These are phyloP conservation scores for Hypoxylon sp. DNA, from an alignment of 2,329 filamentous ascomycete genomes.

Conservation along the genomic window DNA sequence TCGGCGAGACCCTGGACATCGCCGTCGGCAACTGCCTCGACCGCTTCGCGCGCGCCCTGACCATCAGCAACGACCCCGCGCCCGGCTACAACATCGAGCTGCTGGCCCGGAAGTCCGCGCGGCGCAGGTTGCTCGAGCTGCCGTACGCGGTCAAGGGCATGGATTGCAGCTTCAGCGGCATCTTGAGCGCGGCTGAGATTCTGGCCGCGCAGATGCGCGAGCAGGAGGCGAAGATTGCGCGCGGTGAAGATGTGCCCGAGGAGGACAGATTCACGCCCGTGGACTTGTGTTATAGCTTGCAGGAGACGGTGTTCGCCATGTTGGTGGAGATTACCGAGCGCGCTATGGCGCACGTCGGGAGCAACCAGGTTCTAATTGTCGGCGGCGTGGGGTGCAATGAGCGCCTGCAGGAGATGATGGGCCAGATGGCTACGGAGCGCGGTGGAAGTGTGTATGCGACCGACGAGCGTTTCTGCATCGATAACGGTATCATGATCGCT, in stretches of 20 bases:
- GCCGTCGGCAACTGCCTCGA: constrained; percentile 98
- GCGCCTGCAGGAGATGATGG: constrained; percentile 98
- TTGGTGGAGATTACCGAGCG: constrained; percentile 97
- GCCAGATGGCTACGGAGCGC: constrained; percentile 86
- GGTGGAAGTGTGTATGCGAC: constrained; percentile 93
- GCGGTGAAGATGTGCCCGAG: constrained; percentile 31
- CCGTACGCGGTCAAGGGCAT: constrained; percentile 98
- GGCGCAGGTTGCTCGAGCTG: constrained; percentile 77
- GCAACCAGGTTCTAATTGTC: constrained; percentile 89
- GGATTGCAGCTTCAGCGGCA: constrained; percentile 96
- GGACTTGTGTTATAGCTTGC: constrained; percentile 91
- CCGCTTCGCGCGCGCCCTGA: constrained; percentile 89
- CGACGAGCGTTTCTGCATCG: constrained; percentile 97
- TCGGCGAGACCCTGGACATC: constrained; percentile 96
- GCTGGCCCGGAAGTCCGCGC: constrained; percentile 78
- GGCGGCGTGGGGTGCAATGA: constrained; percentile 97
- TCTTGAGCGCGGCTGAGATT: constrained; percentile 83
- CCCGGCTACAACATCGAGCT: constrained; percentile 99
- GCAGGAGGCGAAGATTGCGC: constrained; percentile 43
- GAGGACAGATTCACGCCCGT: constrained; percentile 73
- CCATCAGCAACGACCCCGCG: constrained; percentile 93
- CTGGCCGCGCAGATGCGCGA: constrained; percentile 73
- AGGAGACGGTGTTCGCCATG: constrained; percentile 97
- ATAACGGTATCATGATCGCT: constrained; percentile 99
- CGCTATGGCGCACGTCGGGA: constrained; percentile 97